A percentile compares a stretch with the other conserved stretches of the same genome.
Evolutionary conservation across 2,329 filamentous ascomycete species (phyloP).

Genomic region (Aspergillus niger): DNA sequence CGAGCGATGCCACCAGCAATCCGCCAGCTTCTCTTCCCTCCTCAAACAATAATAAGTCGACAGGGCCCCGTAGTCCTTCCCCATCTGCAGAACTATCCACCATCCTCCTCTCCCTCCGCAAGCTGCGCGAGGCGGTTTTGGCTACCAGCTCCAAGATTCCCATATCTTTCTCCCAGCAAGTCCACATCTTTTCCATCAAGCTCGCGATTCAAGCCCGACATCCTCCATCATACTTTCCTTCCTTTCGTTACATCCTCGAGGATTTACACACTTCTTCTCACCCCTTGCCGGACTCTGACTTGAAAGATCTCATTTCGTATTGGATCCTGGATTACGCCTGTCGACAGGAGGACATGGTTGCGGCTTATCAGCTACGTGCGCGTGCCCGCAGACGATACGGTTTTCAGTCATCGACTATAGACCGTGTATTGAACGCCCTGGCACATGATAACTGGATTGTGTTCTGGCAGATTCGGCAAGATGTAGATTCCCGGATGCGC

Average conservation of each 20-base stretch:
- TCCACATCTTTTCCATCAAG: conserved; percentile 88
- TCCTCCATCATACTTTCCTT: conserved; percentile 86
- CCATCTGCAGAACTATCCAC: conserved; percentile 67
- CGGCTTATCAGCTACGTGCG: conserved; percentile 69
- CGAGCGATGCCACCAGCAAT: conserved; percentile 42
- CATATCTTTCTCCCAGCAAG: conserved; percentile 82
- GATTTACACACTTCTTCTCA: conserved; percentile 65
- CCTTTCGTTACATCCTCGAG: conserved; percentile 75
- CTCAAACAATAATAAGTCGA: conserved; percentile 22
- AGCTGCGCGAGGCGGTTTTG: conserved; percentile 86
- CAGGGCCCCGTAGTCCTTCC: conserved; percentile 34
- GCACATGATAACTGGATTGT: conserved; percentile 79
- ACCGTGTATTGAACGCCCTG: conserved; percentile 68
- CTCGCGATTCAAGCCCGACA: conserved; percentile 78
- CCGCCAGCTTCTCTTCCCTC: conserved; percentile 35
- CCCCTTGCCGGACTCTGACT: conserved; percentile 69
- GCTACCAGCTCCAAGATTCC: conserved; percentile 67
- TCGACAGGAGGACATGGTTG: conserved; percentile 71
- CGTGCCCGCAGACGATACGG: conserved; percentile 52
- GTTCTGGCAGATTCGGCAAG: conserved; percentile 71
- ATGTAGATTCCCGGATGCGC: conserved; percentile 77
- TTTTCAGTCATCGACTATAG: conserved; percentile 68
- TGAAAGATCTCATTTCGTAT: conserved; percentile 78
- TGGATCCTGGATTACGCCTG: conserved; percentile 87
- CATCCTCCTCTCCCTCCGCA: conserved; percentile 82